phyloP scores from a whole-genome alignment of 441 rosid genomes.

The Croton setiger region DNA sequence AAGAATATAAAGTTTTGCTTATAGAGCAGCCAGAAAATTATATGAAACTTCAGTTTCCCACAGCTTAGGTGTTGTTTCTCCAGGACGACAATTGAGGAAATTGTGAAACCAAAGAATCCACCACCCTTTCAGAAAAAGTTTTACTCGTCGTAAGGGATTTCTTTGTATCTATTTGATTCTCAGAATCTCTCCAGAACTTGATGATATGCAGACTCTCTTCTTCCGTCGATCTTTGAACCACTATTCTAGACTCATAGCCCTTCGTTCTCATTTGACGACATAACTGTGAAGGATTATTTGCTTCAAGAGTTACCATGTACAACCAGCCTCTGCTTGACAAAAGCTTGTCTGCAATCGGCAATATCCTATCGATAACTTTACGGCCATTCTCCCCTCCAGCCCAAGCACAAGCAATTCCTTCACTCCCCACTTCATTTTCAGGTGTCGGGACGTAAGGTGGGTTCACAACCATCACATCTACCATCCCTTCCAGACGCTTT shows the following conservation, averaged over 20 bases:
- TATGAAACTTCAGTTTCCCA: not conserved
- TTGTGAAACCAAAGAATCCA: slow-evolving; percentile 45
- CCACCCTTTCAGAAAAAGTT: slow-evolving; percentile 24
- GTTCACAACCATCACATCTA: slow-evolving; percentile 89
- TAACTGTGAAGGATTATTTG: slow-evolving; percentile 64
- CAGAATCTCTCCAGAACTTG: slow-evolving; percentile 78
- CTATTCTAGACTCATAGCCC: slow-evolving; percentile 68
- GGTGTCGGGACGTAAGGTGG: slow-evolving; percentile 98
- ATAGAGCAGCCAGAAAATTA: not conserved
- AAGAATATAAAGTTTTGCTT: not conserved
- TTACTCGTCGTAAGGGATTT: slow-evolving; percentile 25
- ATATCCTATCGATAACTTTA: slow-evolving; percentile 63
- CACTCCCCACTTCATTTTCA: slow-evolving; percentile 76
- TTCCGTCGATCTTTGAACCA: slow-evolving; percentile 88
- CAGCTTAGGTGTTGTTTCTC: slow-evolving; percentile 27
- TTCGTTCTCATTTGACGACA: slow-evolving; percentile 63
- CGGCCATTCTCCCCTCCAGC: slow-evolving; percentile 97
- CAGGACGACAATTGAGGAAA: slow-evolving; percentile 39
- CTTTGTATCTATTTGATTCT: slow-evolving; percentile 25
- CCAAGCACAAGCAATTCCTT: slow-evolving; percentile 90
- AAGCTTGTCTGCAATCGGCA: slow-evolving; percentile 66
- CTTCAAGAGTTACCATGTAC: slow-evolving; percentile 78
- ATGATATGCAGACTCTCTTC: slow-evolving; percentile 88
- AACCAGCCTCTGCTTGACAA: slow-evolving; percentile 80
- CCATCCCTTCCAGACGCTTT: slow-evolving; percentile 53